These are phyloP conservation scores for Arachis monticola DNA, from an alignment of 331 rosid genomes.

Conservation along the genomic window DNA sequence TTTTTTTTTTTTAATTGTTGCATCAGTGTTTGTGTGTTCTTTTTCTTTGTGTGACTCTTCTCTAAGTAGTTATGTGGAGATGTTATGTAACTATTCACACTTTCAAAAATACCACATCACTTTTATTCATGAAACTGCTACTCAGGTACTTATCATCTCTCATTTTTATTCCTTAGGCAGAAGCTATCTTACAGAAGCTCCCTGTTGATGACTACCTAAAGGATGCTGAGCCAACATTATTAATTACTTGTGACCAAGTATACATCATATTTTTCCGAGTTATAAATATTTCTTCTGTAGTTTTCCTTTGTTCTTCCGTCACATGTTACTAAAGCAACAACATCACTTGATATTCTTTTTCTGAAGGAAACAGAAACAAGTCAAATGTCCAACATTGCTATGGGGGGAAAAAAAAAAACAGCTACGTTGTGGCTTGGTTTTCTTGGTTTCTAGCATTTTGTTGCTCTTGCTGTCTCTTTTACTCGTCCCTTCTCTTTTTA, in stretches of 20 bases:
- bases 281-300: slow-evolving; percentile 36
- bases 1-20: slow-evolving; percentile 3
- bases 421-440: slow-evolving; percentile 11
- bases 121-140: slow-evolving; percentile 41
- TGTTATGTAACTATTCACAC: slow-evolving; percentile 6
- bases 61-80: slow-evolving; percentile 18
- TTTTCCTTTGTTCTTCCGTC: slow-evolving; percentile 18
- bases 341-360: slow-evolving; percentile 4
- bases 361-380: background rate
- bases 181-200: slow-evolving; percentile 78
- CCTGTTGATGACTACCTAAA: slow-evolving; percentile 68
- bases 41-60: slow-evolving; percentile 14
- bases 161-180: slow-evolving; percentile 76
- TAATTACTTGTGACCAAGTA: slow-evolving; percentile 98
- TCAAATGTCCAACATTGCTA: background rate
- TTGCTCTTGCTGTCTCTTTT: background rate
- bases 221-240: slow-evolving; percentile 73
- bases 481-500: slow-evolving; percentile 16
- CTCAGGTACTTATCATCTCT: slow-evolving; percentile 49
- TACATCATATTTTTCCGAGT: slow-evolving; percentile 50
- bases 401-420: background rate
- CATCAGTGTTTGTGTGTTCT: background rate
- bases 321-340: slow-evolving; percentile 22
- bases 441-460: slow-evolving; percentile 5
- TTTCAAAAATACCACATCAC: slow-evolving; percentile 33